phyloP scores from a whole-genome alignment of 306 rosid genomes.

The Medicago arabica region DNA sequence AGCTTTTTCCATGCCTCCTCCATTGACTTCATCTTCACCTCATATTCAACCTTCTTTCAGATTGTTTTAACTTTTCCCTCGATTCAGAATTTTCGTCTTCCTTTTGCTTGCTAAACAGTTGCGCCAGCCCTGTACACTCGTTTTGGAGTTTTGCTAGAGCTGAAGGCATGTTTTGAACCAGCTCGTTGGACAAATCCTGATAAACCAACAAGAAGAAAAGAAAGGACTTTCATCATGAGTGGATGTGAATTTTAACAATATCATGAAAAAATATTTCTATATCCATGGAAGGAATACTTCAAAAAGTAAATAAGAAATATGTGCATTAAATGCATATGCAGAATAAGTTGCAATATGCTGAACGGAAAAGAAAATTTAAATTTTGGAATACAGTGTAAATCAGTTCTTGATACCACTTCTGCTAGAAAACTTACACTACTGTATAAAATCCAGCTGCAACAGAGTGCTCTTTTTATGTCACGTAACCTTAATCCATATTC shows the following conservation, averaged over 20 bases:
- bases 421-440: not conserved
- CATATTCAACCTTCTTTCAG: conserved; percentile 79
- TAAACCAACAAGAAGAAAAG: conserved; percentile 26
- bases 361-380: not conserved
- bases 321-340: not conserved
- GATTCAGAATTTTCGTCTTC: conserved; percentile 81
- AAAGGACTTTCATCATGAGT: conserved; percentile 3
- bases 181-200: conserved; percentile 60
- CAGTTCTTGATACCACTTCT: conserved; percentile 13
- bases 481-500: not conserved
- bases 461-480: not conserved
- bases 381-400: not conserved
- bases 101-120: conserved; percentile 60
- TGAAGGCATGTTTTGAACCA: conserved; percentile 57
- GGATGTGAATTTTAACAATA: conserved; percentile 6
- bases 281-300: conserved; percentile 1
- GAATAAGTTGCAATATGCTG: conserved; percentile 11
- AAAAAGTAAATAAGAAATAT: conserved; percentile 4
- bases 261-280: conserved; percentile 17
- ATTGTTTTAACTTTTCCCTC: conserved; percentile 75
- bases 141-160: conserved; percentile 69
- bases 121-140: conserved; percentile 70
- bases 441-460: conserved; percentile 11
- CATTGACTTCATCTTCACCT: conserved; percentile 89
- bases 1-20: conserved; percentile 96